Evolutionary conservation across 2,329 filamentous ascomycete genomes (phyloP), one percentile per base, ranked within the genome.

Genomic region (Hymenoscyphus fraxineus): DNA sequence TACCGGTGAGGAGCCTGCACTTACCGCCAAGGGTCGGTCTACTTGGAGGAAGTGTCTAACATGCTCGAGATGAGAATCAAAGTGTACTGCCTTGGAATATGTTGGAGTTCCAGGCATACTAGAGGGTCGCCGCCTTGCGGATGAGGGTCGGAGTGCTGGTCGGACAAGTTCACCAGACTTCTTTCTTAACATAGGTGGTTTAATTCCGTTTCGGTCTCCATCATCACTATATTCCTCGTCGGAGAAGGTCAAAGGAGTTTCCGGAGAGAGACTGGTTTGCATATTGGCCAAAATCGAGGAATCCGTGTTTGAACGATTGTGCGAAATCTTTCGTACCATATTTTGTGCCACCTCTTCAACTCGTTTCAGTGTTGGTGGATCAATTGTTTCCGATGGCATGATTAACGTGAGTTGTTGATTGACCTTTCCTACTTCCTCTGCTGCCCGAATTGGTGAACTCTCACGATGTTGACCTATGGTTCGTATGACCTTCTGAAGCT

Each of bases 21-120:
- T 98, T 75, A 99, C 95, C 59, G 95, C 95, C n/a, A 96, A 88
- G 1, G 95, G 95, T 64, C 92, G 87, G 74, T 99, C 95, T 6
- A 97, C 89, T 75, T 97, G 92, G 27, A 97, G 81, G 77, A 99
- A 99, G 76, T 98, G 95, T 39, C 95, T 87, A 47, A 98, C 94
- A 72, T 98, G 94, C 78, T 98, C 95, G 47, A 98, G 86, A 74
- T 97, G 92, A 32, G 94, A 92, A 78, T 98, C 95, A 75, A 99
- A 99, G 78, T 99, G 95, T n/a, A 99, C 95, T 13, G 91, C 93
- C 78, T 99, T 99, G 70, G 90, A 90, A 75, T 94, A 98, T 9
- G 94, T 95, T 0, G 95, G 95, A 0, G 95, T 99, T 62, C 95
- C 95, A 9, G 95, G 95, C 92, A 98, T 96, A 80, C 94, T 98